These are phyloP conservation scores for Cucurbita argyrosperma DNA, from an alignment of 306 rosid species.

Conservation along the genomic window DNA sequence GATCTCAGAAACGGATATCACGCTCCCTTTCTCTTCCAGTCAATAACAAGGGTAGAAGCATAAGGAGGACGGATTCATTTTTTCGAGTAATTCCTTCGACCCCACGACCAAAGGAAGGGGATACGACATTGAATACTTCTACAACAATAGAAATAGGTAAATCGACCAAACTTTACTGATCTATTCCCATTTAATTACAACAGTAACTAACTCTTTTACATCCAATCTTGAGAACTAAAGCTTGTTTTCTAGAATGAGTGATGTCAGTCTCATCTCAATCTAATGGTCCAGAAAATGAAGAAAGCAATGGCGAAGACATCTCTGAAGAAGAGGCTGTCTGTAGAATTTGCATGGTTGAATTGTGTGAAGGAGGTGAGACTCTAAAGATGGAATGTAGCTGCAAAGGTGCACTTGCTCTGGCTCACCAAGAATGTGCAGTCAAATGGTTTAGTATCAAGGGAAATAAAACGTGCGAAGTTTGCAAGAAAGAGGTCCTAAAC, in stretches of 20 bases:
- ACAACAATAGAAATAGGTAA: constrained; percentile 51
- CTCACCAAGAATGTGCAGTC: constrained; percentile 86
- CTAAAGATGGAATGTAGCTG: constrained; percentile 95
- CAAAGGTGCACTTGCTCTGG: constrained; percentile 95
- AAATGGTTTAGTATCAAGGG: constrained; percentile 98
- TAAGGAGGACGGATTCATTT: constrained; percentile 58
- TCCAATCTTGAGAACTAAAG: background rate
- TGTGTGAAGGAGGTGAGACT: constrained; percentile 99
- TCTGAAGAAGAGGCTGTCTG: constrained; percentile 90
- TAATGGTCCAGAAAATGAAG: constrained; percentile 37
- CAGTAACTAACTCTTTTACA: background rate
- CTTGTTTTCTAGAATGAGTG: constrained; percentile 3
- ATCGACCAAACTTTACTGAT: background rate
- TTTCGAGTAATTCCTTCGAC: constrained; percentile 83
- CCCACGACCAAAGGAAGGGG: constrained; percentile 48
- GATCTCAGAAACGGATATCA: constrained; percentile 36
- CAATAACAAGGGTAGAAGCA: constrained; percentile 28
- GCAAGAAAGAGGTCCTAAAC: constrained; percentile 85
- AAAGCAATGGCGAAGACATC: constrained; percentile 68
- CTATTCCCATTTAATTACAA: background rate
- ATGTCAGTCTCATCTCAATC: constrained; percentile 7
- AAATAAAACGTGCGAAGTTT: constrained; percentile 82
- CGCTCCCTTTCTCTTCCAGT: constrained; percentile 83
- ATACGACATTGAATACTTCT: constrained; percentile 19
- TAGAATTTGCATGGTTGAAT: constrained; percentile 76